These are phyloP conservation scores for Phytophthora cajani DNA, from an alignment of 352 stramenopile genomes.

Conservation along the genomic window DNA sequence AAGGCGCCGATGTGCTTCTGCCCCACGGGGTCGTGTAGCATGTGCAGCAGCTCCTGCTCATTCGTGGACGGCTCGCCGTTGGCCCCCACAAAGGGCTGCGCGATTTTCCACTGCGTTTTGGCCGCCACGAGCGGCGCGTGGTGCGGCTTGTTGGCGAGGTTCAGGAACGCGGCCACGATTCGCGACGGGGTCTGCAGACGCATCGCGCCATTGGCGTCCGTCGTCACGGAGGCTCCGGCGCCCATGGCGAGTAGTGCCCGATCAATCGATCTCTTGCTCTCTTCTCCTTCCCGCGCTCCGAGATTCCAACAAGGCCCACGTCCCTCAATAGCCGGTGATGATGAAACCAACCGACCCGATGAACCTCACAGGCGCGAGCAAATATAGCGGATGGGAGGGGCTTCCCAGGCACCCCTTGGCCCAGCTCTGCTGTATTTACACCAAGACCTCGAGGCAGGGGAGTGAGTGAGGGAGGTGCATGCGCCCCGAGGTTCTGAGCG, in stretches of 20 bases:
- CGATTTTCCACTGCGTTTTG: slow-evolving; percentile 84
- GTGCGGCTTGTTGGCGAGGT: slow-evolving; percentile 67
- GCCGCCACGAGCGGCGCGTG: slow-evolving; percentile 73
- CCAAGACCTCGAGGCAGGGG: neutral
- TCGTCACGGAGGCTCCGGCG: slow-evolving; percentile 53
- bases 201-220: slow-evolving; percentile 15
- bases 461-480: neutral
- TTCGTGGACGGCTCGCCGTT: slow-evolving; percentile 57
- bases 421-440: neutral
- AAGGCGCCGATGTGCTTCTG: slow-evolving; percentile 84
- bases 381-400: slow-evolving; percentile 18
- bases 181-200: slow-evolving; percentile 57
- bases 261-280: neutral
- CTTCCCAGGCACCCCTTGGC: neutral
- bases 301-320: slow-evolving; percentile 3
- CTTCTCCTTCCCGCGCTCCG: slow-evolving; percentile 1
- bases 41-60: slow-evolving; percentile 71
- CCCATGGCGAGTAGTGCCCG: slow-evolving; percentile 26
- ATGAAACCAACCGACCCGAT: slow-evolving; percentile 29
- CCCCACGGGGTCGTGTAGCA: slow-evolving; percentile 80
- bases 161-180: slow-evolving; percentile 57
- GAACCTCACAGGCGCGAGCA: neutral
- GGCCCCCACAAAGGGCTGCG: slow-evolving; percentile 53
- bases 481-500: slow-evolving; percentile 6
- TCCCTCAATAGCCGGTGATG: slow-evolving; percentile 11